Base-by-base conservation (phyloP, 305 asterid species). In the Plantago coronopus region DNA sequence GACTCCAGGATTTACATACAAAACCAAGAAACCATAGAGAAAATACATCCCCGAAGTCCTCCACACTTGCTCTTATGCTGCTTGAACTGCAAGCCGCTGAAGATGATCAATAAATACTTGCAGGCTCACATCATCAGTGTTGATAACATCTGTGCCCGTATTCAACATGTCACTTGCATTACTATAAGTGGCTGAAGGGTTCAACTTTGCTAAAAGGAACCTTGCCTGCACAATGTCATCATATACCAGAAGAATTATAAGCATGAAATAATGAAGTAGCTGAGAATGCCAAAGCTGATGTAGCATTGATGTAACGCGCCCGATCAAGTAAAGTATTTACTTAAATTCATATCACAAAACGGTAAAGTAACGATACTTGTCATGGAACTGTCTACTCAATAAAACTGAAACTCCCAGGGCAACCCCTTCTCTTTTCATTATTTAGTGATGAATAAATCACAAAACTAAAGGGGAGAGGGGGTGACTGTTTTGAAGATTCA, bases 91-190 rank as follows among this genome's bases (percentile, higher is more conserved):
- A 71, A 93, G 74, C 78, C 94, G 80, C 76, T 89, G 97, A 64
- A 93, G 97, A 79, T 93, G 99, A 77, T 93, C 99, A 7, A 83
- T 75, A 73, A 93, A 93, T 34, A 89, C 97, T 74, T 87, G 94
- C 53, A 93, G 89, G 68, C 95, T 87, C 72, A 87, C 97, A 57
- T 93, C 99, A 76, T 93, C 99, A 1, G 99, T 93, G 78, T 89
- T 85, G 68, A 93, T 93, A 47, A 93, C 85, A 44, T 93, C 99
- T 0, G 91, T 76, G 11, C 96, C 97, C 29, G 89, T 77, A 54
- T 85, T 84, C 97, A 89, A 83, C 78, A 87, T 87, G 66, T 89
- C 96, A 18, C 83, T 78, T 46, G 91, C 89, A 69, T 82, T 93
- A 54, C 72, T 89, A 81, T 93, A 83, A 9, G 97, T 93, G 49